These are phyloP conservation scores for Penicillium sp. DNA, from an alignment of 2,329 filamentous ascomycete genomes.

Conservation along the genomic window DNA sequence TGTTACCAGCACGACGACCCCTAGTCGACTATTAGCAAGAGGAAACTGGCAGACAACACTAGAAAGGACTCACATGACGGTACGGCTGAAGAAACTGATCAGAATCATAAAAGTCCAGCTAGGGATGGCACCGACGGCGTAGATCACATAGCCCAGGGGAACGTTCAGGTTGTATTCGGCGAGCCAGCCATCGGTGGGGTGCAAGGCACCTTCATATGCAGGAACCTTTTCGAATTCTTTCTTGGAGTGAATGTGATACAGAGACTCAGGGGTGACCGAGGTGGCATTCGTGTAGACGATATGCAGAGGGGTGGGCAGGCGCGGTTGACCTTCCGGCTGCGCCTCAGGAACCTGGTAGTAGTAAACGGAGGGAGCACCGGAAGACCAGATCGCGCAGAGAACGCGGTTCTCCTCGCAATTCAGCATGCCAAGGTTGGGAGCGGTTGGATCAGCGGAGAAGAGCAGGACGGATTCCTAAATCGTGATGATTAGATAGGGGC, in stretches of 20 bases:
- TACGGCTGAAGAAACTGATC: constrained; percentile 56
- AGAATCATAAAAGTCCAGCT: constrained; percentile 61
- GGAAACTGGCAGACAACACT: neutral
- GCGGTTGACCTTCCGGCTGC: constrained; percentile 46
- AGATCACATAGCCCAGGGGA: constrained; percentile 53
- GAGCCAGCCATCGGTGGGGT: constrained; percentile 56
- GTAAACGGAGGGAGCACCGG: constrained; percentile 52
- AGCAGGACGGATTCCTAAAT: constrained; percentile 49
- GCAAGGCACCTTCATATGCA: constrained; percentile 54
- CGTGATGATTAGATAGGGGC: neutral
- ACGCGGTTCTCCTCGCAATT: constrained; percentile 55
- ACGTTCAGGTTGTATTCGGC: constrained; percentile 50
- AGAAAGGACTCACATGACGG: constrained; percentile 51
- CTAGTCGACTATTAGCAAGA: constrained; percentile 14
- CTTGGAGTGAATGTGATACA: constrained; percentile 53
- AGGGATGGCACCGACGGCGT: constrained; percentile 52
- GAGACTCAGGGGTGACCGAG: constrained; percentile 50
- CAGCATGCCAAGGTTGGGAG: constrained; percentile 53
- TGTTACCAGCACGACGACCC: constrained; percentile 23
- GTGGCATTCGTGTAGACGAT: constrained; percentile 54
- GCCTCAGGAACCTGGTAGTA: constrained; percentile 53
- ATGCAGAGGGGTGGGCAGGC: constrained; percentile 49
- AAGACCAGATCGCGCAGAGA: constrained; percentile 57
- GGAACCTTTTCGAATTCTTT: constrained; percentile 49
- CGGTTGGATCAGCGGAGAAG: constrained; percentile 49